Conservation (phyloP, 2,329 filamentous ascomycete species). For the Hortaea sp. region DNA sequence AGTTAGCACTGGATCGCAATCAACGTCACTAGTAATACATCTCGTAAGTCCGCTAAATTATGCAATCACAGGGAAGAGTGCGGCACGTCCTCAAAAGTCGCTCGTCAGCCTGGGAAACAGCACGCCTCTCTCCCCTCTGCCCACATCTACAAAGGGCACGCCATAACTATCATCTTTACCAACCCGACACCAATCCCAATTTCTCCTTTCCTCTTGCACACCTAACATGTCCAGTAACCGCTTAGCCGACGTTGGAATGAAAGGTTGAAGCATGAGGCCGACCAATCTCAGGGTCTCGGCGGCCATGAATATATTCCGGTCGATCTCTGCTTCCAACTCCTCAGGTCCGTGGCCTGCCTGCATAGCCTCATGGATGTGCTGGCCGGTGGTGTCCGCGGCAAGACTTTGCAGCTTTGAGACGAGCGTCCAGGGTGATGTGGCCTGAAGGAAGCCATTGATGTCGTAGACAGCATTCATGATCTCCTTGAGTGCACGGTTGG, state of each 20-base stretch:
- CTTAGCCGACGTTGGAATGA: constrained; percentile 71
- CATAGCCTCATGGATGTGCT: constrained; percentile 17
- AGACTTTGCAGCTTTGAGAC: constrained; percentile 26
- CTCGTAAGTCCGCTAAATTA: too few relatives aligned
- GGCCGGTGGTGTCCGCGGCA: constrained; percentile 19
- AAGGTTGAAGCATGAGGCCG: constrained; percentile 79
- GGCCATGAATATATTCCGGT: constrained; percentile 57
- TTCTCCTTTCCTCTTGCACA: constrained; percentile 53
- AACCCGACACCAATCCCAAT: constrained; percentile 50
- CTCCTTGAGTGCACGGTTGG: constrained; percentile 53
- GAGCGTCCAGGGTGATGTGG: constrained; percentile 58
- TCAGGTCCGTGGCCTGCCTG: constrained; percentile 13
- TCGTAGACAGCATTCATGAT: constrained; percentile 54
- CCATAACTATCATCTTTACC: constrained; percentile 65
- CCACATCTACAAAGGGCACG: constrained; percentile 29
- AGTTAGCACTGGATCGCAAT: too few relatives aligned
- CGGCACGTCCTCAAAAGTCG: neutral
- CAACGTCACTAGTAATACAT: too few relatives aligned
- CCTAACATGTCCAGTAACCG: constrained; percentile 68
- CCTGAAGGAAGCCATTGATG: constrained; percentile 58
- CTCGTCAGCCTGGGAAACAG: constrained; percentile 40
- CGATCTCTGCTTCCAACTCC: constrained; percentile 33
- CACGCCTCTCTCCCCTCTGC: constrained; percentile 34
- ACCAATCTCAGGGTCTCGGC: constrained; percentile 69
- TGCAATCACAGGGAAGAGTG: too few relatives aligned